phyloP scores from a whole-genome alignment of 2,329 filamentous ascomycete genomes.

The Alternaria solani region DNA sequence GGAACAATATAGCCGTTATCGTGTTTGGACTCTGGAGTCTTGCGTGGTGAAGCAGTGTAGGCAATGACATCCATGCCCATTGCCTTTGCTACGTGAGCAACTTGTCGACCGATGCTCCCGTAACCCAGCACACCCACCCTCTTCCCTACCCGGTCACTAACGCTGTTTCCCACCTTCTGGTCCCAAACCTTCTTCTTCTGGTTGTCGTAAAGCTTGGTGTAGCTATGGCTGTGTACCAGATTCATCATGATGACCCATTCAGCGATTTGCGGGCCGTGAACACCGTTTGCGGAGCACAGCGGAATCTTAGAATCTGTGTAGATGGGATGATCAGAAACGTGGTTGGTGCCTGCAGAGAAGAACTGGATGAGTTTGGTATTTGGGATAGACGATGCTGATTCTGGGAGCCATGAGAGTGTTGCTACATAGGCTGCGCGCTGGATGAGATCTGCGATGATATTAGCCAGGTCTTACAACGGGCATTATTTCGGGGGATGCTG shows the following conservation, averaged over 20 bases:
- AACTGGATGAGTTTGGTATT: conserved; percentile 63
- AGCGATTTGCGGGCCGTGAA: conserved; percentile 70
- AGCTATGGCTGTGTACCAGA: conserved; percentile 64
- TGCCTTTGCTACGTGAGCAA: conserved; percentile 66
- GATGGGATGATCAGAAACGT: conserved; percentile 61
- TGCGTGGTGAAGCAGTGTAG: conserved; percentile 75
- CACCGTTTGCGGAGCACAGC: conserved; percentile 63
- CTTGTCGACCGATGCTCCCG: conserved; percentile 69
- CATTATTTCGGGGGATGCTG: background rate
- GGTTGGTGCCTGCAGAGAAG: conserved; percentile 66
- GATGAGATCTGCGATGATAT: conserved; percentile 46
- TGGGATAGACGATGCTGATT: conserved; percentile 46
- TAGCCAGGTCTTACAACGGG: background rate
- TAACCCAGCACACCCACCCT: conserved; percentile 69
- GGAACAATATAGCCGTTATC: conserved; percentile 74
- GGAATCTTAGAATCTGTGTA: conserved; percentile 62
- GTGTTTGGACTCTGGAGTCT: conserved; percentile 68
- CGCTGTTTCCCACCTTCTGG: conserved; percentile 40
- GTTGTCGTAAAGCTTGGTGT: conserved; percentile 62
- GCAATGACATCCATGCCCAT: conserved; percentile 77
- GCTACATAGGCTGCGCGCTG: conserved; percentile 57
- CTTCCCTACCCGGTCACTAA: conserved; percentile 66
- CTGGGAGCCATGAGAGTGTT: conserved; percentile 59
- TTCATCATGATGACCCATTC: conserved; percentile 73
- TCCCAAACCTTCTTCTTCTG: conserved; percentile 67